phyloP scores from a whole-genome alignment of 805 yeast species.

The Kurtzmaniella fragi region DNA sequence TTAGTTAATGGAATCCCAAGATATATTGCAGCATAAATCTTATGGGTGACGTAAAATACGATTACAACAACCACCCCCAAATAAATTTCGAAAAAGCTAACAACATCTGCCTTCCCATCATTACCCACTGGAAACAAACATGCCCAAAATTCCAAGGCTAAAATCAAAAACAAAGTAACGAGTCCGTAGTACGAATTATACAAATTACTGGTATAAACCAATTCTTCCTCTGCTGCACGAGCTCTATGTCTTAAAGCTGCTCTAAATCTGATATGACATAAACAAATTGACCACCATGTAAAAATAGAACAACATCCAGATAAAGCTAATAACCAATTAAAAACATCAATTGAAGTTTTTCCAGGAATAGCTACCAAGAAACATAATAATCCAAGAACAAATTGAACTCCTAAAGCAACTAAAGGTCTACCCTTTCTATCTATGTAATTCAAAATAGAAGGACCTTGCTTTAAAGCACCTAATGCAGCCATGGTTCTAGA shows the following conservation, averaged over 20 bases:
- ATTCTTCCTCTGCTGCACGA: constrained; percentile 23
- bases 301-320: constrained; percentile 26
- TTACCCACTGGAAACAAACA: constrained; percentile 31
- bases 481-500: constrained; percentile 27
- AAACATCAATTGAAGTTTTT: constrained; percentile 18
- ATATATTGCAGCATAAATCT: constrained; percentile 35
- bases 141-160: constrained; percentile 34
- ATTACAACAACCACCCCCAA: constrained; percentile 42
- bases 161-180: constrained; percentile 19
- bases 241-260: constrained; percentile 16
- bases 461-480: constrained; percentile 28
- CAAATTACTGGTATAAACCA: constrained; percentile 21
- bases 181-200: constrained; percentile 31
- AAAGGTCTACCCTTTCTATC: constrained; percentile 28
- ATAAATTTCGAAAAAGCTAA: constrained; percentile 49
- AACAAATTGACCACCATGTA: constrained; percentile 26
- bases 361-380: constrained; percentile 24
- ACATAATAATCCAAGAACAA: constrained; percentile 21
- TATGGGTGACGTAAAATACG: constrained; percentile 47
- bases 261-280: constrained; percentile 27
- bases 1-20: constrained; percentile 23
- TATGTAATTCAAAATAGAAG: constrained; percentile 20
- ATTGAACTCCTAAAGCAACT: constrained; percentile 20
- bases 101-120: constrained; percentile 25
- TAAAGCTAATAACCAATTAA: constrained; percentile 26